Percentiles rank a stretch among this genome's conserved stretches.
Evolutionary conservation across 176 grass and related monocot genomes (phyloP).

Genomic region (Eleusine coracana): DNA sequence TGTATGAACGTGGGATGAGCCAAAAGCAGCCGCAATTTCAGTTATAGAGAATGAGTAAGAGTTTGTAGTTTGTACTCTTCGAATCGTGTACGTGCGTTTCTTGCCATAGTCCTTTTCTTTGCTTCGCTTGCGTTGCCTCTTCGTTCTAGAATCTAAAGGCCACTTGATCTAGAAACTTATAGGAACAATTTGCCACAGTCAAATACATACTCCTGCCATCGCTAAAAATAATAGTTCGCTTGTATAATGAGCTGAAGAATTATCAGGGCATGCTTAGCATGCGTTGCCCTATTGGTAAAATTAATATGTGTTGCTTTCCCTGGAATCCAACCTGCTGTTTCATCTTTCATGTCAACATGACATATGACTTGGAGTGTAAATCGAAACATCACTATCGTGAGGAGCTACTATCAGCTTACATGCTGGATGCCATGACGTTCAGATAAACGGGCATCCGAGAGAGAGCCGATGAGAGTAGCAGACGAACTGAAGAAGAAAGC

Average conservation of each 20-base stretch:
- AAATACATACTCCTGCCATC: neutral
- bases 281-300: neutral
- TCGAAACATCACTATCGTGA: slow-evolving; percentile 24
- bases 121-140: slow-evolving; percentile 32
- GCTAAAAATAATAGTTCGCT: neutral
- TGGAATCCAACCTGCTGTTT: slow-evolving; percentile 31
- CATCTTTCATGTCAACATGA: slow-evolving; percentile 31
- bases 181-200: neutral
- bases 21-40: slow-evolving; percentile 43
- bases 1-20: slow-evolving; percentile 45
- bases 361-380: slow-evolving; percentile 19
- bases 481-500: slow-evolving; percentile 12
- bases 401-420: slow-evolving; percentile 32
- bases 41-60: slow-evolving; percentile 21
- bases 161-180: slow-evolving; percentile 8
- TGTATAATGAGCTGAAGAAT: neutral
- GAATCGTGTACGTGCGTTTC: slow-evolving; percentile 25
- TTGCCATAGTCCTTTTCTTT: slow-evolving; percentile 46
- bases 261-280: neutral
- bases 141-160: slow-evolving; percentile 35
- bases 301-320: slow-evolving; percentile 49
- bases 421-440: slow-evolving; percentile 18
- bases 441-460: slow-evolving; percentile 11
- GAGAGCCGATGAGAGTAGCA: slow-evolving; percentile 11
- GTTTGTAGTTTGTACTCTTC: slow-evolving; percentile 34